Evolutionary conservation across 768 basidiomycete genomes (phyloP).

Genomic region (Xerocomellus amylosporus): DNA sequence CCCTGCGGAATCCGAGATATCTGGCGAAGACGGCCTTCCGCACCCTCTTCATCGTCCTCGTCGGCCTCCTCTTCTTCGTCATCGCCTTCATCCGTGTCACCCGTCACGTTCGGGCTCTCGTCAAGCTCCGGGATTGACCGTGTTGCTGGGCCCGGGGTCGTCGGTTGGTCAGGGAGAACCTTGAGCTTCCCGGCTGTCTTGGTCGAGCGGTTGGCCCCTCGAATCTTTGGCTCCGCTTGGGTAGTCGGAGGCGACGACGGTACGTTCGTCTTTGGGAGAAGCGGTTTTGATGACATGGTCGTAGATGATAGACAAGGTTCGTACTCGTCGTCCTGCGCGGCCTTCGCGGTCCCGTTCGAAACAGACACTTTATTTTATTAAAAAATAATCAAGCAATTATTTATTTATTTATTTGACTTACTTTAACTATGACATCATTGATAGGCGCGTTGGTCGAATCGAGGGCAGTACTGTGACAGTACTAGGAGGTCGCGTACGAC

Average conservation of each 20-base stretch:
- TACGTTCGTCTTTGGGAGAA: conserved; percentile 32
- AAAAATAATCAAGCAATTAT: conserved; percentile 13
- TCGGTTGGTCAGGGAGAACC: conserved; percentile 83
- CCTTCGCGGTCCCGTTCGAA: conserved; percentile 15
- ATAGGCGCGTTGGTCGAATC: background rate
- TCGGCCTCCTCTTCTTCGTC: conserved; percentile 53
- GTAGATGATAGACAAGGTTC: background rate
- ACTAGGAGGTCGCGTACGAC: background rate
- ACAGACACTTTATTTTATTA: background rate
- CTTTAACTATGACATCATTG: conserved; percentile 16
- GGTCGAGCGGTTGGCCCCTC: conserved; percentile 76
- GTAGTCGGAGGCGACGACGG: conserved; percentile 8
- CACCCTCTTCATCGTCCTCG: conserved; percentile 49
- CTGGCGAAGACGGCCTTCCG: conserved; percentile 62
- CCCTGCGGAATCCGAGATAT: conserved; percentile 92
- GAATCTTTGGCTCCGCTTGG: conserved; percentile 48
- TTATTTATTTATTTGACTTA: background rate
- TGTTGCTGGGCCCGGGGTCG: conserved; percentile 39
- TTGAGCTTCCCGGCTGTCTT: conserved; percentile 85
- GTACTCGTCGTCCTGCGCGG: conserved; percentile 17
- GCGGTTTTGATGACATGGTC: conserved; percentile 31
- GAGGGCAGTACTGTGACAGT: background rate
- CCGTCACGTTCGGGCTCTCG: conserved; percentile 48
- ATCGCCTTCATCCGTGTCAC: conserved; percentile 73
- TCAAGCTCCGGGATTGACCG: conserved; percentile 26